Conservation (phyloP, 1,284 basidiomycete species). For the Pisolithus thermaeus region DNA sequence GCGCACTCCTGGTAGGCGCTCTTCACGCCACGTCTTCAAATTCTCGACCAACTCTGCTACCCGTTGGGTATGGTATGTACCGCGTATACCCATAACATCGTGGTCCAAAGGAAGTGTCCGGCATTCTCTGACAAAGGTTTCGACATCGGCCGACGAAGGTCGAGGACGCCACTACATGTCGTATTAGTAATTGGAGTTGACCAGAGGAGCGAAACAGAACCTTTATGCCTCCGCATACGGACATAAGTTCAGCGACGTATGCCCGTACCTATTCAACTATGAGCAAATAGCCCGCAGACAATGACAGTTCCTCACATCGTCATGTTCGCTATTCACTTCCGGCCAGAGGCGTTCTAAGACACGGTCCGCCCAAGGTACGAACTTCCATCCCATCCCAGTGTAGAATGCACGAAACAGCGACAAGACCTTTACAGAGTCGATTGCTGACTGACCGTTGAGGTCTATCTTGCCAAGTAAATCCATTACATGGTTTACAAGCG, state of each 20-base stretch:
- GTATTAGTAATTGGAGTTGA: neutral
- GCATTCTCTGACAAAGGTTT: constrained; percentile 70
- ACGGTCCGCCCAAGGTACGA: constrained; percentile 69
- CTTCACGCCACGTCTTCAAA: constrained; percentile 63
- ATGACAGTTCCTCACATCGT: constrained; percentile 49
- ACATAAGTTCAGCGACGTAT: constrained; percentile 68
- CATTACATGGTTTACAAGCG: constrained; percentile 71
- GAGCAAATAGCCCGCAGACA: neutral
- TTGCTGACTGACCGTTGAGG: constrained; percentile 71
- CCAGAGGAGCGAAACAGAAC: constrained; percentile 28
- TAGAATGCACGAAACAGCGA: constrained; percentile 63
- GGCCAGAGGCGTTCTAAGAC: constrained; percentile 66
- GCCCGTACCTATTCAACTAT: constrained; percentile 48
- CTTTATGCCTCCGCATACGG: constrained; percentile 71
- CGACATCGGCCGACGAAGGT: constrained; percentile 64
- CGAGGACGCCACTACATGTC: constrained; percentile 53
- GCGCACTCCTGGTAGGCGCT: constrained; percentile 66
- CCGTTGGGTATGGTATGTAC: constrained; percentile 53
- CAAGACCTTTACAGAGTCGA: constrained; percentile 61
- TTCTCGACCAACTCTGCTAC: constrained; percentile 55
- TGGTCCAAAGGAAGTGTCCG: constrained; percentile 47
- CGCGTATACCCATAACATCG: constrained; percentile 78
- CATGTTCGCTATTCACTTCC: constrained; percentile 72
- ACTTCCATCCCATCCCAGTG: constrained; percentile 74
- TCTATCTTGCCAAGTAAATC: constrained; percentile 59